Base-by-base conservation (phyloP, 768 basidiomycete genomes). In the Dictyophora rubrovolvata region DNA sequence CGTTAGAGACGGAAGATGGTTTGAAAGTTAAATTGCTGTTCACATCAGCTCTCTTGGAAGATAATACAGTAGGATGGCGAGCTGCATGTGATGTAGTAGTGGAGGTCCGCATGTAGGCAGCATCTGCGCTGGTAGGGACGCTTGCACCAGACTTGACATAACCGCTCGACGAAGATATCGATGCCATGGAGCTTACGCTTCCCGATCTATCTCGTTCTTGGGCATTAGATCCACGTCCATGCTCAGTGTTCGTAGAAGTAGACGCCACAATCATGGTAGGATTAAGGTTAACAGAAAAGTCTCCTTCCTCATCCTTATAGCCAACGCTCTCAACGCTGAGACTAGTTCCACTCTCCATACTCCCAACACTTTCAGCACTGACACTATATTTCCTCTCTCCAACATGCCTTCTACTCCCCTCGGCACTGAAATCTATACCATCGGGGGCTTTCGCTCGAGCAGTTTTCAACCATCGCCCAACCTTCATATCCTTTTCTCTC, bases 401-500 rank as follows among this genome's bases (percentile, higher is more conserved):
- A 18, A 33, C 35, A 2, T 56, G 54, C 7, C 35, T 61, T 36
- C 23, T 37, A 17, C 28, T 51, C 35, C 28, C 53, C 18, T 53
- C 42, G 46, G 21, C 58, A 34, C 22, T 36, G n/a, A 35, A 56
- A 14, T 47, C 54, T 22, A 21, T 46, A n/a, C 18, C 35, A 34
- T 46, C 21, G 20, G 23, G 56, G 21, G 35, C 54, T 18, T 53
- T 64, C 18, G 56, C 54, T 28, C 89, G 78, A 54, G 84, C 79
- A 11, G 79, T 79, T 62, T 80, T 79, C 52, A 91, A 82, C 90
- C 90, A 92, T 2, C 83, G 82, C 67, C 92, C 84, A 3, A 93
- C 88, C 68, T 91, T 90, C 52, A 77, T 77, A 36, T 79, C 79
- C 65, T 85, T 89, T 63, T 83, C 86, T 62, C 81, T 75, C 67